Conservation (phyloP, 1,284 basidiomycete genomes). For the Leccinum olivaceoglutinosum region DNA sequence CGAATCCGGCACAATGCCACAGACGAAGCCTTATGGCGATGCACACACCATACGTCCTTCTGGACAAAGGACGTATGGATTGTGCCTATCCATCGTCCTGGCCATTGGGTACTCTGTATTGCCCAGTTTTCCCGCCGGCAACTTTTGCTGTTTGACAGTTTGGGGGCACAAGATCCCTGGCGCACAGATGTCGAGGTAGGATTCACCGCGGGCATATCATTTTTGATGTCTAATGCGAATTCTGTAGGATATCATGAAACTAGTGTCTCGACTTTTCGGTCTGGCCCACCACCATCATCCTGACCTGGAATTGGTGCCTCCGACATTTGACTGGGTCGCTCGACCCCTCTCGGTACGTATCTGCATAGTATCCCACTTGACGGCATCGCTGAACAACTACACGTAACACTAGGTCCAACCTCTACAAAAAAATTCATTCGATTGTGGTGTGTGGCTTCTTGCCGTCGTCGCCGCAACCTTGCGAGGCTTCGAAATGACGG, state of each 20-base stretch:
- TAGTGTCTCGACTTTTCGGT: not conserved
- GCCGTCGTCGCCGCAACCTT: too few relatives aligned
- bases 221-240: not conserved
- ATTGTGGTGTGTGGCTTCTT: too few relatives aligned
- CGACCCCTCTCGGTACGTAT: not conserved
- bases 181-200: slow-evolving; percentile 2
- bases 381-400: too few relatives aligned
- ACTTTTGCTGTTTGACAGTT: slow-evolving; percentile 13
- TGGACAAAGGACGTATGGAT: slow-evolving; percentile 10
- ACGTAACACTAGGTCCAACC: not conserved
- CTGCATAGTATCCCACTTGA: too few relatives aligned
- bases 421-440: slow-evolving; percentile 4
- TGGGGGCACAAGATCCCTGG: slow-evolving; percentile 8
- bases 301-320: not conserved
- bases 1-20: not conserved
- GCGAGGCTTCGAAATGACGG: too few relatives aligned
- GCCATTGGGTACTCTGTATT: slow-evolving; percentile 14
- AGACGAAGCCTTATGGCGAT: slow-evolving; percentile 11
- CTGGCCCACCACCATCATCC: not conserved
- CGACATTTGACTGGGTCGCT: not conserved
- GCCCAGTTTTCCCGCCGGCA: not conserved
- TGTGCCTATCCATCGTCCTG: slow-evolving; percentile 9
- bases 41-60: not conserved
- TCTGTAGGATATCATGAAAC: not conserved
- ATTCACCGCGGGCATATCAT: not conserved